These are phyloP conservation scores for Cutaneotrichosporon mucoides DNA, from an alignment of 1,284 basidiomycete species.

Conservation along the genomic window DNA sequence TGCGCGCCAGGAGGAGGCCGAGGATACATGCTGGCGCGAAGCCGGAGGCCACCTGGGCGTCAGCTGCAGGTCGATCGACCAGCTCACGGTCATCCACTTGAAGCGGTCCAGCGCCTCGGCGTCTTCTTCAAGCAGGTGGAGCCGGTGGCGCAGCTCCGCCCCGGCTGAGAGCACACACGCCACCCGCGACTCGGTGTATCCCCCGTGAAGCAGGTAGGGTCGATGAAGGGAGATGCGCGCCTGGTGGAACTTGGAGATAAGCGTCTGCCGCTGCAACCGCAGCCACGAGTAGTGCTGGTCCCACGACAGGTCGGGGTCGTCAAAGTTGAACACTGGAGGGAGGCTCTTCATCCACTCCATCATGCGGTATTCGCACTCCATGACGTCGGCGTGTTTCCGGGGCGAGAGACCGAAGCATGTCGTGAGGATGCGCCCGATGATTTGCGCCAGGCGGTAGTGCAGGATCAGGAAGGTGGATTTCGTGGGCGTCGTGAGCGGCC, in stretches of 20 bases:
- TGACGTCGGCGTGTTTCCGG: constrained; percentile 25
- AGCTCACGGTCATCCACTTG: constrained; percentile 37
- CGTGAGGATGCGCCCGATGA: constrained; percentile 29
- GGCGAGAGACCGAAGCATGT: constrained; percentile 30
- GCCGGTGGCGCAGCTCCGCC: constrained; percentile 28
- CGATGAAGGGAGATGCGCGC: constrained; percentile 33
- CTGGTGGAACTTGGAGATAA: constrained; percentile 32
- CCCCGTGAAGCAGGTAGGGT: constrained; percentile 27
- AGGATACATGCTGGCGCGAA: constrained; percentile 30
- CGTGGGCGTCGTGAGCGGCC: constrained; percentile 24
- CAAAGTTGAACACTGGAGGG: constrained; percentile 30
- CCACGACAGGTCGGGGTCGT: constrained; percentile 21
- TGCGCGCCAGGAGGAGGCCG: constrained; percentile 25
- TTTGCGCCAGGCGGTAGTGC: constrained; percentile 27
- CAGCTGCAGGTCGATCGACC: background rate
- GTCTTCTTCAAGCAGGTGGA: constrained; percentile 17
- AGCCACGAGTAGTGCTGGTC: constrained; percentile 27
- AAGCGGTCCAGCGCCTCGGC: constrained; percentile 30
- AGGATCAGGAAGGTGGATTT: constrained; percentile 35
- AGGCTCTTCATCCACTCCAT: constrained; percentile 21
- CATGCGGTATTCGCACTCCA: constrained; percentile 28
- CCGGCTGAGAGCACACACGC: constrained; percentile 24
- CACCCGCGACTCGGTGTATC: constrained; percentile 19
- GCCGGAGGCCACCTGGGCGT: constrained; percentile 28
- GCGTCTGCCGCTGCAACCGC: constrained; percentile 27